phyloP scores from a whole-genome alignment of 1,284 basidiomycete species.

The Baeospora myosura region DNA sequence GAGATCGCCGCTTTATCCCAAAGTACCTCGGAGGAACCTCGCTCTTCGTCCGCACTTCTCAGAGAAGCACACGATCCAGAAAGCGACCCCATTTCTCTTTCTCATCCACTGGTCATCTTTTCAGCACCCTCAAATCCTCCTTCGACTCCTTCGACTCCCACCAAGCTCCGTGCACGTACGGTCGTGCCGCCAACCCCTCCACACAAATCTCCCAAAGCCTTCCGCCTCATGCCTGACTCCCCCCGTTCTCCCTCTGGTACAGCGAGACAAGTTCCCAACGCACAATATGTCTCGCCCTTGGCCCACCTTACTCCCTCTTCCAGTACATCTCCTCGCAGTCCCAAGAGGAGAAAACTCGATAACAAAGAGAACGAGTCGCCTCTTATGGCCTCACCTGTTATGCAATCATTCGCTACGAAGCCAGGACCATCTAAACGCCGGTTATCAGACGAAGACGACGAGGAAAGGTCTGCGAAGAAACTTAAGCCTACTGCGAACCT shows the following conservation, averaged over 20 bases:
- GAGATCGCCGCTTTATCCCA: too few species aligned
- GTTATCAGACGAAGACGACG: constrained; percentile 22
- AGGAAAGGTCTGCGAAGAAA: constrained; percentile 23
- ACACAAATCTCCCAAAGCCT: constrained; percentile 19
- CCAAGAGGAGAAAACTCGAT: constrained; percentile 26
- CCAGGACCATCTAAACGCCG: constrained; percentile 27
- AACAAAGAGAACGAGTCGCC: constrained; percentile 29
- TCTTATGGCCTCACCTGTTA: constrained; percentile 1
- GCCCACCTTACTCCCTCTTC: neutral
- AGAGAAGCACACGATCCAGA: neutral
- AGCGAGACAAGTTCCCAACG: too few species aligned
- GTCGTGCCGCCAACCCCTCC: constrained; percentile 26
- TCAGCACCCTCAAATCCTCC: constrained; percentile 16
- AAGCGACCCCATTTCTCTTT: neutral
- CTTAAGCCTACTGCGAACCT: constrained; percentile 12
- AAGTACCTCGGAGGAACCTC: too few species aligned
- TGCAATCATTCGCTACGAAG: constrained; percentile 16
- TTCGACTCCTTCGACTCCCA: constrained; percentile 17
- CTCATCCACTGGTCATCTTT: constrained; percentile 9
- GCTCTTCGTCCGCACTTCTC: too few species aligned
- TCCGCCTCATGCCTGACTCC: constrained; percentile 15
- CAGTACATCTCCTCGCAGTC: constrained; percentile 7
- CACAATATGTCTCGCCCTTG: constrained; percentile 1
- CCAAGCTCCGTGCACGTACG: constrained; percentile 14
- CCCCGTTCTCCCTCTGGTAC: constrained; percentile 15